These are phyloP conservation scores for Hygrocybe punicea DNA, from an alignment of 768 basidiomycete species.

Conservation along the genomic window DNA sequence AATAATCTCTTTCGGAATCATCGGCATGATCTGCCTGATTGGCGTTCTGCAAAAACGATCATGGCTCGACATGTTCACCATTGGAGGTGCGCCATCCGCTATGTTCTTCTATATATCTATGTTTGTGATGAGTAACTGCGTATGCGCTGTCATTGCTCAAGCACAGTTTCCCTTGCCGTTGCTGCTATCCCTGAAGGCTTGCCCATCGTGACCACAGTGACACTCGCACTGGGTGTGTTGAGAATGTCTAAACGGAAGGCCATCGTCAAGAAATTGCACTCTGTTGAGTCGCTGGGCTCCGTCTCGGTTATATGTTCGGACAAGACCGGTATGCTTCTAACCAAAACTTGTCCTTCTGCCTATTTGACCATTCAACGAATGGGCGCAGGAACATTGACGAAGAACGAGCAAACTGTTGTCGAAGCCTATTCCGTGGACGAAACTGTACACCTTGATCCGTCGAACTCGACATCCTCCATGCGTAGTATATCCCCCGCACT, in stretches of 20 bases:
- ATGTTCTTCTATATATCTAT: no score
- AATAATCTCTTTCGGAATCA: constrained; percentile 86
- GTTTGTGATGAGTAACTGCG: no score
- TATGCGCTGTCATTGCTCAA: no score
- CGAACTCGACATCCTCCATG: constrained; percentile 36
- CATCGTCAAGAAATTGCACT: constrained; percentile 95
- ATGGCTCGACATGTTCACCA: constrained; percentile 99
- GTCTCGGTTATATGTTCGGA: constrained; percentile 98
- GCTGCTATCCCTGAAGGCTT: constrained; percentile 97
- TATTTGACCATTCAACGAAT: constrained; percentile 4
- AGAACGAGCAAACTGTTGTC: constrained; percentile 93
- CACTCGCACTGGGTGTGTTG: constrained; percentile 89
- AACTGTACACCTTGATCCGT: constrained; percentile 59
- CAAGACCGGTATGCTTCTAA: constrained; percentile 69
- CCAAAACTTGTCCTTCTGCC: neutral
- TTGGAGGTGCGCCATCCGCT: constrained; percentile 90
- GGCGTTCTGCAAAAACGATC: constrained; percentile 81
- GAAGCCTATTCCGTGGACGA: constrained; percentile 89
- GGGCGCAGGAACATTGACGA: constrained; percentile 79
- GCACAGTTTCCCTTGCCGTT: constrained; percentile 90
- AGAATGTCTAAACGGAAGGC: constrained; percentile 93
- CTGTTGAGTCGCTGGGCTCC: constrained; percentile 89
- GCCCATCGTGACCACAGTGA: constrained; percentile 96
- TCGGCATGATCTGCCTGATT: constrained; percentile 88
- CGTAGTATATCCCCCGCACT: constrained; percentile 60